Percentiles rank a stretch among this genome's conserved stretches.
Conservation (phyloP, 176 grass and related monocot genomes). For the Microstegium vimineum region DNA sequence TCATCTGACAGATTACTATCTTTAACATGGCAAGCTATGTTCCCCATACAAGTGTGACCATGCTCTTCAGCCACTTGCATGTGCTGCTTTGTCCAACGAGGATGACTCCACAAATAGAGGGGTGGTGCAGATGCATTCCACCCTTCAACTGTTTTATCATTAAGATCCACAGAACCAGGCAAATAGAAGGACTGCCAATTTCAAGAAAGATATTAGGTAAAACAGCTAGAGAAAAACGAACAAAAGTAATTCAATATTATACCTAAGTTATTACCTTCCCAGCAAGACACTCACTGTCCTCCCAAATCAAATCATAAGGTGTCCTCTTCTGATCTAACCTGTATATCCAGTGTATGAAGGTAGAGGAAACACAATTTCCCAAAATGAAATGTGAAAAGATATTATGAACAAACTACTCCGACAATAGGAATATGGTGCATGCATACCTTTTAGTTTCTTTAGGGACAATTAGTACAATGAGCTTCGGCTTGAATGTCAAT, state of each 20-base stretch:
- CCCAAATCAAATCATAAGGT: conserved; percentile 91
- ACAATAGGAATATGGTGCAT: not conserved
- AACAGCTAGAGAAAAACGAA: not conserved
- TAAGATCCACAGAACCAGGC: conserved; percentile 76
- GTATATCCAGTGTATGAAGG: not conserved
- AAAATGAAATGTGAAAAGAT: not conserved
- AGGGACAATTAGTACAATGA: conserved; percentile 92
- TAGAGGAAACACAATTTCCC: not conserved
- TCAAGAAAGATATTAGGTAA: conserved; percentile 4
- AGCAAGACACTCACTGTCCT: conserved; percentile 57
- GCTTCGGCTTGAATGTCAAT: conserved; percentile 76
- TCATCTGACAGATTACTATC: conserved; percentile 8
- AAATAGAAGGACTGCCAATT: conserved; percentile 82
- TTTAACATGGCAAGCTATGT: not conserved
- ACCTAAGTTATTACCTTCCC: conserved; percentile 62
- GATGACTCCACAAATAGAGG: conserved; percentile 87
- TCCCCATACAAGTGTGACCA: conserved; percentile 33
- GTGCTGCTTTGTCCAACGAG: conserved; percentile 70
- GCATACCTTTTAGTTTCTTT: conserved; percentile 88
- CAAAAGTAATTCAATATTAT: not conserved
- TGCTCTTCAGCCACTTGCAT: conserved; percentile 48
- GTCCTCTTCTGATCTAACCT: conserved; percentile 69
- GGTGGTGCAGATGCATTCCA: conserved; percentile 79
- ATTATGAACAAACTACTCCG: not conserved
- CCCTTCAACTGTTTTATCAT: conserved; percentile 75